Base-by-base conservation (phyloP, 73 alveolate species). In the Effrenium voratum region DNA sequence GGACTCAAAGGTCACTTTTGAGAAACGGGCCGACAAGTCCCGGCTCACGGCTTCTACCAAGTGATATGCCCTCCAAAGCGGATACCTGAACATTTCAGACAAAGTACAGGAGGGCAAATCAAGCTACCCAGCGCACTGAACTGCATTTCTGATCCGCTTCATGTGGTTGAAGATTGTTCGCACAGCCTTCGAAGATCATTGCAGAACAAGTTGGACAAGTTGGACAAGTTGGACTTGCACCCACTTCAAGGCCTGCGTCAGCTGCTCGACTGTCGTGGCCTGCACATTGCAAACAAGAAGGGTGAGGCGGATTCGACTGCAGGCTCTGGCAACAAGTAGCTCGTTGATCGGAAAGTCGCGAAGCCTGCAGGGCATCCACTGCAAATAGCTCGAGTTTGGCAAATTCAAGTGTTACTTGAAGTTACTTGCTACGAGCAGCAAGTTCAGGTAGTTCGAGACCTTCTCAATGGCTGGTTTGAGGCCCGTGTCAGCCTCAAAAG, bases 41-140 rank as follows among this genome's bases (percentile, higher is more conserved):
- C 99, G 99, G 91, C 99, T 95, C 49, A 99, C 98, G 10, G 99
- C 99, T 96, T 99, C 99, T 30, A 99, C 94, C 30, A 99, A 79
- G 83, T 98, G 85, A 77, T 88, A 66, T 4, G 98, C 95, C 91
- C 99, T 70, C 76, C 87, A 91, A 40, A 99, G 52, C 12, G 99
- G 99, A 94, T 99, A 99, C 82, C 82, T 72, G 5, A 10, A 22
- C 13, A 16, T 28, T n/a, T 12, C 63, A 52, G 63, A 8, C 8
- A 8, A 8, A 52, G 26, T 12, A 52, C 26, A 12, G 63, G 63
- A 8, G 63, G 63, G 8, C 26, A 8, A 19, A 8, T 52, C 8
- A 19, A 19, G 63, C 26, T 52, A 52, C 63, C 63, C 63, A 19
- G 82, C 49, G 45, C 82, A 34, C 88, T 70, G 90, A 28, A 98